Evolutionary conservation across 495 filamentous ascomycete species (phyloP), one percentile per base, ranked within the genome.

Genomic region (Xylaria scruposa): DNA sequence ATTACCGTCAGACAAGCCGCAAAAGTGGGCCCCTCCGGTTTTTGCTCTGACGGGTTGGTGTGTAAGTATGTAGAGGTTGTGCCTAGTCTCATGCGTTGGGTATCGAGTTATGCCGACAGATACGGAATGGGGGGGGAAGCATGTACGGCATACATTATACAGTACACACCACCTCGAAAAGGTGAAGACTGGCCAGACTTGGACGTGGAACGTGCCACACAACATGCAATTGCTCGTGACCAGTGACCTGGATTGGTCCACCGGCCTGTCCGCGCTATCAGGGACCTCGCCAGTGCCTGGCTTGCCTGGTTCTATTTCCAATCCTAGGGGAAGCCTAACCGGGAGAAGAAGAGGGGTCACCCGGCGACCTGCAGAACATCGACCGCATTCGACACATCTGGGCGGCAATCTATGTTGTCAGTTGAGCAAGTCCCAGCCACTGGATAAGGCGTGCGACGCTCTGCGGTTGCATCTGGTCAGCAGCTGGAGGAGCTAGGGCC

Each of bases 381-480:
- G 51, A 33, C 51, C 49, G 51, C 66, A 68, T 56, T 44, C 33
- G 51, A 68, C 38, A 38, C 67, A 49, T 29, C 29, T 40, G 42
- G 68, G 59, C 68, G 68, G 68, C 68, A 70, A 70, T 54, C 44
- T 56, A 12, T 70, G 26, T 33, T 29, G 68, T 56, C 46, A 53
- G 59, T 70, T 56, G 68, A 64, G 31, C 60, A 70, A 42, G 47
- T 42, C 21, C 59, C 56, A 70, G 68, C 68, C 68, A 70, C 68
- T 70, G 46, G 49, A 70, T 64, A 63, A 70, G 60, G 68, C 60
- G 36, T 51, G 68, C 60, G 46, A 63, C 61, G 33, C 38, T 19
- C 17, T 67, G 68, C 21, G 60, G 68, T 70, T 51, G 36, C 68
- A 64, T 64, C 47, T 62, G 44, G 49, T 33, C 46, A 9, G 29